Evolutionary conservation across 768 basidiomycete species (phyloP), one percentile per base, ranked within the genome.

Genomic region (Trametes elegans): DNA sequence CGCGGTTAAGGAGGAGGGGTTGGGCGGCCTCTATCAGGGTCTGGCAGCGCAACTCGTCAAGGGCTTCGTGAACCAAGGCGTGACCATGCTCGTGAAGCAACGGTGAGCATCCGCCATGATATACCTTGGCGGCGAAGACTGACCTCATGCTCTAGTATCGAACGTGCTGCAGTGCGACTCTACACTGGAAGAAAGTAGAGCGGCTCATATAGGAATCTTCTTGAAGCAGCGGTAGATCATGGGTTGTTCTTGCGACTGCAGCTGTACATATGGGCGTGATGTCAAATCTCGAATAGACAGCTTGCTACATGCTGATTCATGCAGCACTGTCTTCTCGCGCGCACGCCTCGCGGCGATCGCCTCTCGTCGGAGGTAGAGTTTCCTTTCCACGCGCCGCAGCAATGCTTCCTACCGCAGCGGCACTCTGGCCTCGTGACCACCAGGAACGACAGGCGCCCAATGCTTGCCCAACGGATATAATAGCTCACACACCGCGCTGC

Each of bases 21-120:
- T 55, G 46, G 21, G 9, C 1, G 63, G 80, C 0, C 63, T 85
- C 24, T 84, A 84, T 55, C 79, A 80, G 63, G 83, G 80, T 1
- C 70, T 82, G 16, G 69, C 75, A 18, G 74, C 74, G 59, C 78
- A 81, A 64, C 72, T 79, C 14, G 43, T 78, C 47, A 83, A 82
- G 61, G 78, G 79, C 0, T 80, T 83, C 51, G 60, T 85, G 24
- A 78, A 73, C 58, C 79, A 83, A 63, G 83, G 83, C 0, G 73
- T 83, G 1, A 81, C 81, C 5, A 78, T 84, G 66, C 64, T 82
- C 55, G 73, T 83, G 31, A 85, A 84, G 67, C 80, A 82, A 56
- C 70, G 82, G 78, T 77, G 29, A 51, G 55, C 11, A 16, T 5
- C 13, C 23, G 7, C 7, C 23, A 9, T 2, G 18, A 21, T 3